Conservation (phyloP, 2,329 filamentous ascomycete genomes). For the Aspergillus novofumigatus region DNA sequence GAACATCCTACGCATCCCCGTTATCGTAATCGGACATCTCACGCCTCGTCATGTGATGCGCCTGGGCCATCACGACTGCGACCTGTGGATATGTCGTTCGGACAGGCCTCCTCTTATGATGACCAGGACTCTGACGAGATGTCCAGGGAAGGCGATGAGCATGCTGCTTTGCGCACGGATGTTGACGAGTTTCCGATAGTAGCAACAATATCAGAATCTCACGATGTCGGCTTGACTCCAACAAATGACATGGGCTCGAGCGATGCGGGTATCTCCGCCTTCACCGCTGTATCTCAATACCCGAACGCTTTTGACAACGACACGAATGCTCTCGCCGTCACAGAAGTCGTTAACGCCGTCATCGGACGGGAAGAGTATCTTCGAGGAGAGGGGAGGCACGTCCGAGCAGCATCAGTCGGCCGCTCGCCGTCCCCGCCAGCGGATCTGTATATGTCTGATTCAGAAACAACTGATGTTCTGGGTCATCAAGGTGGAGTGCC, state of each 20-base stretch:
- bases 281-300: conserved; percentile 28
- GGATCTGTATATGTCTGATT: conserved; percentile 20
- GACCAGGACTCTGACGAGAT: not conserved
- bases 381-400: not conserved
- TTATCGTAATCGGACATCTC: conserved; percentile 7
- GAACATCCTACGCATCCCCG: not conserved
- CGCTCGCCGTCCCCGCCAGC: conserved; percentile 12
- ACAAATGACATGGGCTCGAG: conserved; percentile 2
- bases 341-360: conserved; percentile 28
- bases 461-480: conserved; percentile 20
- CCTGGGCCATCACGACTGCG: conserved; percentile 5
- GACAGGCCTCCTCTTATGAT: conserved; percentile 3
- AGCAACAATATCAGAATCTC: not conserved
- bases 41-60: conserved; percentile 12
- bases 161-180: not conserved
- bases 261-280: conserved; percentile 24
- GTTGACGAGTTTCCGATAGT: not conserved
- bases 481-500: conserved; percentile 20
- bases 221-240: not conserved
- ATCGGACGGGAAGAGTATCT: conserved; percentile 11
- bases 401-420: not conserved
- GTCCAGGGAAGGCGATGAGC: not conserved
- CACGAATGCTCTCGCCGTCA: conserved; percentile 17
- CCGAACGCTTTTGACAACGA: conserved; percentile 19
- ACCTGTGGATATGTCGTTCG: conserved; percentile 5